Conservation (phyloP, 352 stramenopile genomes). For the Phytophthora europaea region DNA sequence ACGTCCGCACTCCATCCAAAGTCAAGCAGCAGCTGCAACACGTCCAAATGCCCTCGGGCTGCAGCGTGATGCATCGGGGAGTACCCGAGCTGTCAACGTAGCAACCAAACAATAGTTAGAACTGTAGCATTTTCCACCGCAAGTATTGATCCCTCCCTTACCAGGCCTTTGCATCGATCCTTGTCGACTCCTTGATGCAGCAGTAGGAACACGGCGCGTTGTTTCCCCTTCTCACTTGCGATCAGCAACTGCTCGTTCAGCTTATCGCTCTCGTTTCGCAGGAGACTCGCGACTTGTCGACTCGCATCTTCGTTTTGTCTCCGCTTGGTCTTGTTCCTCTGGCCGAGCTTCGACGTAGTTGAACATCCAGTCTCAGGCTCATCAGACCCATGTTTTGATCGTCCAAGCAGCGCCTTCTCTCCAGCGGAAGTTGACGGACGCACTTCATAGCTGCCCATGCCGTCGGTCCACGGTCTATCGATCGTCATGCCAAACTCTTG, state of each 20-base stretch:
- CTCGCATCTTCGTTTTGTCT: slow-evolving; percentile 33
- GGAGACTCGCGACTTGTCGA: slow-evolving; percentile 49
- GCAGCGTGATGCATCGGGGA: slow-evolving; percentile 79
- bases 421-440: slow-evolving; percentile 18
- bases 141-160: slow-evolving; percentile 29
- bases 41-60: slow-evolving; percentile 69
- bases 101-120: slow-evolving; percentile 11
- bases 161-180: slow-evolving; percentile 70
- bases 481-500: slow-evolving; percentile 4
- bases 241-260: slow-evolving; percentile 73
- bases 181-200: slow-evolving; percentile 71
- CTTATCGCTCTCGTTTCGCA: slow-evolving; percentile 49
- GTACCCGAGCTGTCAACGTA: slow-evolving; percentile 54
- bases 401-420: slow-evolving; percentile 2
- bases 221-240: slow-evolving; percentile 77
- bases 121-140: neutral
- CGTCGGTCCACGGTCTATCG: neutral
- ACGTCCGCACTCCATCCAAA: slow-evolving; percentile 69
- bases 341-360: neutral
- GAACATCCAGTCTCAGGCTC: slow-evolving; percentile 1
- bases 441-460: neutral
- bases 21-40: slow-evolving; percentile 70
- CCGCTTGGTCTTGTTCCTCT: slow-evolving; percentile 21
- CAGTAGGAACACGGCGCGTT: slow-evolving; percentile 73
- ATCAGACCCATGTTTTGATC: neutral